Evolutionary conservation across 805 yeast genomes (phyloP), one percentile per base, ranked within the genome.

Genomic region (Pichia ethanolica): DNA sequence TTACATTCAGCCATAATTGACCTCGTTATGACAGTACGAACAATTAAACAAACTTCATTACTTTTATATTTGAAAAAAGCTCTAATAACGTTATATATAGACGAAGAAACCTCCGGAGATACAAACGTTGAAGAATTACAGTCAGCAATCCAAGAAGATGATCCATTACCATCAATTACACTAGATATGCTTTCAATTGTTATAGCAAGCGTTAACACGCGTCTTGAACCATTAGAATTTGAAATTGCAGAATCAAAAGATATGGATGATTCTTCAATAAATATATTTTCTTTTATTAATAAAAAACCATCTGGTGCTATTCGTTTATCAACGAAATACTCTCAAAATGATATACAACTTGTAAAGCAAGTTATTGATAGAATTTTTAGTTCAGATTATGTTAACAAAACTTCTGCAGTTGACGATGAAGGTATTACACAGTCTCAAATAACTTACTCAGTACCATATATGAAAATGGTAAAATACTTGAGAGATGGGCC

Each of bases 361-460:
- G 69, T 80, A 30, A 79, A 77, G 48, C 69, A 64, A 26, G 59
- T 78, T 6, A 59, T 79, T 14, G 75, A 72, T 30, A 52, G 57
- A 36, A 69, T 69, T 48, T 63, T 73, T 32, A 59, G 54, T 7
- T 60, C 61, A 5, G 52, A 57, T 13, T 46, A 39, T 33, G 51
- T 49, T 4, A 38, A 35, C 12, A 37, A 35, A 3, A 33, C 42
- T 11, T 25, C 35, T 5, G 33, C 44, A 5, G 36, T 35, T 11
- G 51, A 39, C 9, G 45, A 44, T 4, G 26, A 36, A 3, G 47
- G 45, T 12, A 33, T 1, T 5, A 33, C 32, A 2, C 42, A 47
- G 8, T 25, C 26, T n/a, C 47, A 39, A 13, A 42, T 47, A 12
- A 39, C 27, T 13, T 53, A 51, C 14, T 34, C 42, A 5, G 56